Evolutionary conservation across 148 eudicot species (phyloP).

Genomic region (Arctostaphylos glauca): DNA sequence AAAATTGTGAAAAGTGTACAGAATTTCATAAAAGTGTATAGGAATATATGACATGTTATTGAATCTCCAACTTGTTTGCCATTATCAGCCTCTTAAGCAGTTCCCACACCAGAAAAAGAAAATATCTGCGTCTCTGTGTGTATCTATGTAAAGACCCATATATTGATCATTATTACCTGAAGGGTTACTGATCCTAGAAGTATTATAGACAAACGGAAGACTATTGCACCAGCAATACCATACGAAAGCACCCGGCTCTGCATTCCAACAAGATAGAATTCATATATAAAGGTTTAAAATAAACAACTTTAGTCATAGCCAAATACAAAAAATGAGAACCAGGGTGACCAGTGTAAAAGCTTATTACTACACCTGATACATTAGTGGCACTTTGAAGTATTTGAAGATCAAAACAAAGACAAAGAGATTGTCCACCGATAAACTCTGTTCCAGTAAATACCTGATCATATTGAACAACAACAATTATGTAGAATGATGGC

Average conservation of each 20-base stretch:
- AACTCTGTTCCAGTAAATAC: slow-evolving; percentile 94
- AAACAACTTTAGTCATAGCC: background rate
- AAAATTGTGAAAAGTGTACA: background rate
- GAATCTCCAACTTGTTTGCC: background rate
- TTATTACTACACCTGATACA: slow-evolving; percentile 61
- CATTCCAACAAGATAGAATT: slow-evolving; percentile 18
- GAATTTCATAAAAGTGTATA: background rate
- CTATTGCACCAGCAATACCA: slow-evolving; percentile 85
- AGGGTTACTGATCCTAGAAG: slow-evolving; percentile 91
- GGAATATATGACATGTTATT: background rate
- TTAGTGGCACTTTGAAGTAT: slow-evolving; percentile 82
- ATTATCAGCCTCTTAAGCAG: background rate
- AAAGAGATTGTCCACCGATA: slow-evolving; percentile 94
- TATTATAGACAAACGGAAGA: slow-evolving; percentile 81
- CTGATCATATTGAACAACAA: slow-evolving; percentile 34
- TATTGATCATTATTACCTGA: slow-evolving; percentile 40
- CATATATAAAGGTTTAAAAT: background rate
- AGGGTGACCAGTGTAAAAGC: background rate
- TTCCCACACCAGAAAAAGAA: background rate
- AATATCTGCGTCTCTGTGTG: background rate
- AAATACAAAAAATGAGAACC: background rate
- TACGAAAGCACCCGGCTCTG: slow-evolving; percentile 90
- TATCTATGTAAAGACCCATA: background rate
- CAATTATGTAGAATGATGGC: slow-evolving; percentile 14
- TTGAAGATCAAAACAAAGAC: slow-evolving; percentile 93